These are phyloP conservation scores for Aspergillus sclerotioniger DNA, from an alignment of 495 filamentous ascomycete species.

Conservation along the genomic window DNA sequence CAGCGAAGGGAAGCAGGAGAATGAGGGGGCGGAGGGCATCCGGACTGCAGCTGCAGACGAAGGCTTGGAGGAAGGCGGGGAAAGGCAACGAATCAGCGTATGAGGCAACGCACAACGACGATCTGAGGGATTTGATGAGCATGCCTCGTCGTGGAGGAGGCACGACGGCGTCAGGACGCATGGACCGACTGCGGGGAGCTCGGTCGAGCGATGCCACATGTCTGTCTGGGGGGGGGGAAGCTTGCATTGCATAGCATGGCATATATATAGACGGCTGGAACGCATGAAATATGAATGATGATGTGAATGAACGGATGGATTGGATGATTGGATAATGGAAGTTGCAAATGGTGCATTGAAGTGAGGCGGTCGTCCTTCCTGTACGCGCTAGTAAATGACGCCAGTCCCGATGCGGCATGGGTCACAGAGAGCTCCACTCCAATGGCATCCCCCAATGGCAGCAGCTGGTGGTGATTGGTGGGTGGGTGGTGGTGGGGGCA, in stretches of 20 bases:
- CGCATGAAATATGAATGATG: background rate
- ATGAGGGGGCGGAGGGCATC: constrained; percentile 2
- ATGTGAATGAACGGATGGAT: background rate
- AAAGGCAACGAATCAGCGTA: background rate
- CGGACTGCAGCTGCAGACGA: background rate
- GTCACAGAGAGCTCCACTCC: background rate
- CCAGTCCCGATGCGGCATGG: background rate
- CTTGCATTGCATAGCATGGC: background rate
- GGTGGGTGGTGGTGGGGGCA: too few species aligned
- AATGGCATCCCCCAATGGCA: background rate
- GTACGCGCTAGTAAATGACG: too few species aligned
- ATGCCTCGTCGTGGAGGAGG: background rate
- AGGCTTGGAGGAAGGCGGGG: background rate
- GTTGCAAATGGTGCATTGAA: too few species aligned
- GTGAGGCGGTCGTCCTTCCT: background rate
- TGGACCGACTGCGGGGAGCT: background rate
- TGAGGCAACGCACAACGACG: constrained; percentile 1
- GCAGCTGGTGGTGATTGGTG: background rate
- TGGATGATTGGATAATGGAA: background rate
- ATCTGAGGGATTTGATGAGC: constrained; percentile 7
- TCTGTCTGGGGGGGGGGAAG: background rate
- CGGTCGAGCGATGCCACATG: background rate
- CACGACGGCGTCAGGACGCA: background rate
- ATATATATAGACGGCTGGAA: background rate
- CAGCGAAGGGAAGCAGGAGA: constrained; percentile 2